phyloP scores from a whole-genome alignment of 441 rosid genomes.

The Rhodomyrtus psidioides region DNA sequence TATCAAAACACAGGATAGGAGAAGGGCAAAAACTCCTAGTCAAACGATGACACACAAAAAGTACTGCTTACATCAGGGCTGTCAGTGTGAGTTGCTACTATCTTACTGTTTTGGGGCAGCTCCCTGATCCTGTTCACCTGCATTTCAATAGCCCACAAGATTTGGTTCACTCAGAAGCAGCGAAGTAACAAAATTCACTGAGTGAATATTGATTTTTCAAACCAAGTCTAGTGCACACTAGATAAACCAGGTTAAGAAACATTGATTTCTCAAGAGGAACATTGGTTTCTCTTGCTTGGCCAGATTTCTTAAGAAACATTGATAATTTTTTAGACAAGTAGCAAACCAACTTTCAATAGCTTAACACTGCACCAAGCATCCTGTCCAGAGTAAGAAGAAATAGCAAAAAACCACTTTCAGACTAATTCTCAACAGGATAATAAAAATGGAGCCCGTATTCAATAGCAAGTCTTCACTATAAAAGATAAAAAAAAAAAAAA shows the following conservation, averaged over 20 bases:
- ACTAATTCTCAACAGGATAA: not conserved
- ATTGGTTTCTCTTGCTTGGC: not conserved
- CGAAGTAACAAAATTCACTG: not conserved
- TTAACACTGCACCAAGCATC: not conserved
- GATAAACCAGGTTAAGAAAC: not conserved
- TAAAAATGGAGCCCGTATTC: not conserved
- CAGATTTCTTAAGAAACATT: not conserved
- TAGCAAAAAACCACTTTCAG: not conserved
- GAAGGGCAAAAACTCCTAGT: not conserved
- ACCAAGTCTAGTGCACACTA: not conserved
- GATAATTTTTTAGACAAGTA: not conserved
- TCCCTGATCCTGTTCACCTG: conserved; percentile 99
- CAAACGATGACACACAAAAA: not conserved
- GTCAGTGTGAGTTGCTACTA: conserved; percentile 97
- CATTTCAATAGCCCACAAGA: not conserved
- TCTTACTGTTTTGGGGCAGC: conserved; percentile 88
- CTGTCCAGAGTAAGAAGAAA: not conserved
- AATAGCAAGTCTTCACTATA: not conserved
- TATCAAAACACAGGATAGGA: not conserved
- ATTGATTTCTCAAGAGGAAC: not conserved
- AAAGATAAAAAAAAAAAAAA: not conserved
- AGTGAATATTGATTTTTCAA: not conserved
- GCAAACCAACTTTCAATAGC: not conserved
- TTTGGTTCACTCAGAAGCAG: not conserved
- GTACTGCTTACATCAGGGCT: conserved; percentile 76